Base-by-base conservation (phyloP, 192 early-diverging fungal genomes). In the Coemansia sp. region DNA sequence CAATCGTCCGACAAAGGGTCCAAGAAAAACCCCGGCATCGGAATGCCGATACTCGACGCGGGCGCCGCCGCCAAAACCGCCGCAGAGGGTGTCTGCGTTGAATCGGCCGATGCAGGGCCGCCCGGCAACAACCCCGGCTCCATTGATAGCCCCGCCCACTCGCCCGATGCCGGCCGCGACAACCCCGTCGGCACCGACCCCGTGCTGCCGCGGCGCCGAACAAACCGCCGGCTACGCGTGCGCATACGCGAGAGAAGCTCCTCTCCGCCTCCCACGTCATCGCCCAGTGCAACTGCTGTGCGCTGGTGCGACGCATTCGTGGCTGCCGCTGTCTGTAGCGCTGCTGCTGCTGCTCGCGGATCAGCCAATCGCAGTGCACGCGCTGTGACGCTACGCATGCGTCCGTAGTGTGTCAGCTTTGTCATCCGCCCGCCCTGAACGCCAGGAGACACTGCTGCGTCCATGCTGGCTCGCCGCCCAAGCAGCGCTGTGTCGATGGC, bases 321-420 rank as follows among this genome's bases (percentile, higher is more conserved):
- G 56, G 65, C 41, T 58, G 44, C 59, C 24, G 43, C 57, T 37
- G 69, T 53, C 50, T 33, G 50, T 29, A 53, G 17, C 29, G 29
- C 32, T 11, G 27, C 52, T 4, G 52, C 27, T 17, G 52, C 52
- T 34, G 32, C 29, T 14, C 69, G 76, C 18, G 76, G 76, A 58
- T 79, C 76, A 34, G 68, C 62, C 70, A 79, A 65, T 6, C 77
- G 77, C 57, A 80, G 46, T 2, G 70, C 72, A 0, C 77, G 77
- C 1, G 77, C 72, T 1, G 72, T 70, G 3, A 71, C 72, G 40
- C 71, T 80, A n/a, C 77, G 77, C 60, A 80, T 22, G 2, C 77
- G 77, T 3, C 77, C 77, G 53, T 80, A 80, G 59, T 80, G 77
- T 44, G 77, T 60, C 22, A 80, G 55, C 24, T 80, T 80, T n/a